A percentile compares a stretch with the other conserved stretches of the same genome.
Conservation (phyloP, 306 rosid genomes). For the Citrullus colocynthis region DNA sequence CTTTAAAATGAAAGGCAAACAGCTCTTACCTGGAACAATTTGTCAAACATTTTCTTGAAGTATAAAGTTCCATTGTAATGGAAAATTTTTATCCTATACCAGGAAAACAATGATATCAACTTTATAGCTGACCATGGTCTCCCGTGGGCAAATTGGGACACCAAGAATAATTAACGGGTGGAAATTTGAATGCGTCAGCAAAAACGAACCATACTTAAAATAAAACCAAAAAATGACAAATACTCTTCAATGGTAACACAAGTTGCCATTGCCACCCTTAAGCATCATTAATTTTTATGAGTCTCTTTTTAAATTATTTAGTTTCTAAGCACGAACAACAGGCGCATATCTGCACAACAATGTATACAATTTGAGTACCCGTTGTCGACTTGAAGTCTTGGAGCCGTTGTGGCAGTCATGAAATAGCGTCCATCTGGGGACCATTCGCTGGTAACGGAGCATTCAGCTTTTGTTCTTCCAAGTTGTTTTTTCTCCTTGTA, state of each 20-base stretch:
- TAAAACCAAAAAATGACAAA: background rate
- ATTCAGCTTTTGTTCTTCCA: conserved; percentile 62
- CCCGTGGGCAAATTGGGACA: background rate
- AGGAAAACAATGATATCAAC: conserved; percentile 1
- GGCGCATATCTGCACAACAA: background rate
- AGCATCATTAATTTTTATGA: background rate
- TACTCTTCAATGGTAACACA: background rate
- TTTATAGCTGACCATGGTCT: background rate
- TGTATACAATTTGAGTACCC: conserved; percentile 38
- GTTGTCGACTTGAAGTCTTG: conserved; percentile 92
- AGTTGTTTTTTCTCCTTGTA: conserved; percentile 55
- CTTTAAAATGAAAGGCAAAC: conserved; percentile 8
- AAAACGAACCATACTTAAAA: background rate
- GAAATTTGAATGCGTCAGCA: background rate
- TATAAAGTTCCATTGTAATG: conserved; percentile 63
- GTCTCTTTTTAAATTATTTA: background rate
- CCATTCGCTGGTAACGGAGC: conserved; percentile 95
- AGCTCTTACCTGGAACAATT: conserved; percentile 69
- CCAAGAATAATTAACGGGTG: background rate
- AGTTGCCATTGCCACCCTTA: background rate
- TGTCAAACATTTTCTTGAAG: conserved; percentile 90
- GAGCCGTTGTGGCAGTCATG: conserved; percentile 98
- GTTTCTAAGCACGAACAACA: background rate
- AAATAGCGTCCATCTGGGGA: conserved; percentile 88
- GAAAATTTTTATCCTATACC: conserved; percentile 68